phyloP scores from a whole-genome alignment of 2,329 filamentous ascomycete genomes.

The Aspergillus awamori region DNA sequence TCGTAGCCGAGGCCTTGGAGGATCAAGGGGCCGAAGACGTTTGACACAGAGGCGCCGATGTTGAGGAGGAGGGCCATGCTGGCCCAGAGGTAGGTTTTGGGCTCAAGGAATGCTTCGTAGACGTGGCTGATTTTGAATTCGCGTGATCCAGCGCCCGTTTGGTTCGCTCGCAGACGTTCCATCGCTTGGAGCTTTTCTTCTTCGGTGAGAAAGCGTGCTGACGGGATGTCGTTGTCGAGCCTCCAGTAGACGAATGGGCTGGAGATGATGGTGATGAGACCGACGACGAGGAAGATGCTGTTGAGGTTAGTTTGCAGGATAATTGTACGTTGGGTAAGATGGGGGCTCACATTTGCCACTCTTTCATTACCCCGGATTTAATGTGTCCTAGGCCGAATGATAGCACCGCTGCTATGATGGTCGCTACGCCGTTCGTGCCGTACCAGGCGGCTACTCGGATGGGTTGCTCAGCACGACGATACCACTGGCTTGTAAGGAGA shows the following conservation, averaged over 20 bases:
- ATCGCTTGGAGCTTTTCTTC: slow-evolving; percentile 51
- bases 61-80: slow-evolving; percentile 64
- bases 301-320: background rate
- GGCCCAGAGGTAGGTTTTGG: slow-evolving; percentile 62
- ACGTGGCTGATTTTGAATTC: slow-evolving; percentile 53
- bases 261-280: slow-evolving; percentile 61
- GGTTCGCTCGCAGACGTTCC: slow-evolving; percentile 55
- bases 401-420: slow-evolving; percentile 59
- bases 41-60: slow-evolving; percentile 65
- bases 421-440: slow-evolving; percentile 61
- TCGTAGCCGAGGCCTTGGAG: slow-evolving; percentile 63
- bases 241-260: slow-evolving; percentile 62
- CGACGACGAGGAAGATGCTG: slow-evolving; percentile 63
- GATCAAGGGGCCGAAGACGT: slow-evolving; percentile 67
- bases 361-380: slow-evolving; percentile 43
- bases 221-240: slow-evolving; percentile 60
- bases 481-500: slow-evolving; percentile 52
- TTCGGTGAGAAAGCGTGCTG: slow-evolving; percentile 52
- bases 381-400: slow-evolving; percentile 63
- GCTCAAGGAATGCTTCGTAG: slow-evolving; percentile 46
- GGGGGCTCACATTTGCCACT: slow-evolving; percentile 54
- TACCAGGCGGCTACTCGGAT: slow-evolving; percentile 69
- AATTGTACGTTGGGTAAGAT: no score
- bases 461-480: slow-evolving; percentile 61
- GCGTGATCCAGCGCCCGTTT: slow-evolving; percentile 50